Evolutionary conservation across 192 early-diverging fungal genomes (phyloP).

Genomic region (Funneliformis geosporum): DNA sequence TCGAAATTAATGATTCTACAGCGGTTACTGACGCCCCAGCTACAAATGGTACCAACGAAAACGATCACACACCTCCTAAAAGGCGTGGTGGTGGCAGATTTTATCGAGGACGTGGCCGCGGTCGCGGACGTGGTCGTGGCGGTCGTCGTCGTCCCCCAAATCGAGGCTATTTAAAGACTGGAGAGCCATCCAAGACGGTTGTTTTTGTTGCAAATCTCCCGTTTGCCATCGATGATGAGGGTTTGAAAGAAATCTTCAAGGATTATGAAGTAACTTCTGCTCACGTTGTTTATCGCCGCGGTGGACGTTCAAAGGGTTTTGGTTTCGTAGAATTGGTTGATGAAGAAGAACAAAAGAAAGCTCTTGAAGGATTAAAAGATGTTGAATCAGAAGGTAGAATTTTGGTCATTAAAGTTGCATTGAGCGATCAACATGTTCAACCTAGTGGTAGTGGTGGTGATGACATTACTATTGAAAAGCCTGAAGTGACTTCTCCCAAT

Average conservation of each 20-base stretch:
- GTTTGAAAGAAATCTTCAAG: conserved; percentile 72
- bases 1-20: neutral
- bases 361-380: conserved; percentile 62
- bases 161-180: conserved; percentile 38
- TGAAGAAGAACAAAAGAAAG: conserved; percentile 77
- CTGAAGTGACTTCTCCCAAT: neutral
- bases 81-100: conserved; percentile 33
- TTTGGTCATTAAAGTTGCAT: conserved; percentile 64
- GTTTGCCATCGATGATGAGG: conserved; percentile 68
- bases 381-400: conserved; percentile 66
- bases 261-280: conserved; percentile 70
- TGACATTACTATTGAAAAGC: neutral
- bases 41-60: conserved; percentile 38
- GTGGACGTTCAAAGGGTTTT: conserved; percentile 86
- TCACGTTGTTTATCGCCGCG: conserved; percentile 70
- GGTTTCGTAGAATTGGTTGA: conserved; percentile 87
- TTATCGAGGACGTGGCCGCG: conserved; percentile 36
- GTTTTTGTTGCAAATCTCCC: conserved; percentile 83
- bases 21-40: conserved; percentile 32
- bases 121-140: conserved; percentile 48
- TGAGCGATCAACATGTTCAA: conserved; percentile 51
- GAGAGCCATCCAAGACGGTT: conserved; percentile 66
- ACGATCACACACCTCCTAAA: conserved; percentile 36
- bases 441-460: neutral
- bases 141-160: conserved; percentile 27